These are phyloP conservation scores for Chaetomiaceae sp. DNA, from an alignment of 2,329 filamentous ascomycete species.

Conservation along the genomic window DNA sequence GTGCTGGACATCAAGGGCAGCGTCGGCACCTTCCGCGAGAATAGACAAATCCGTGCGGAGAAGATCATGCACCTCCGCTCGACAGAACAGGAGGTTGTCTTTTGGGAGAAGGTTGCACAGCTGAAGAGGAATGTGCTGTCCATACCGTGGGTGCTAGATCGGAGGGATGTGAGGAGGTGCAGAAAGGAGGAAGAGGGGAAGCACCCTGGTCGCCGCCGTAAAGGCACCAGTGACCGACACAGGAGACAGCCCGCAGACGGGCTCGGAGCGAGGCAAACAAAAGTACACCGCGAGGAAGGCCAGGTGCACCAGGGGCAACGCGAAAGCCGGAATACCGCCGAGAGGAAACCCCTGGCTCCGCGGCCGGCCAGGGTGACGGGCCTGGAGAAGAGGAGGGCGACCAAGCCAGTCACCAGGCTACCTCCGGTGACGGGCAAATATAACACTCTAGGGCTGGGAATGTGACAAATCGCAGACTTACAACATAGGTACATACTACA, in stretches of 20 bases:
- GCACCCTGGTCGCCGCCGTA: constrained; percentile 12
- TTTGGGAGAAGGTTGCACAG: constrained; percentile 50
- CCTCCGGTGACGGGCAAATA: constrained; percentile 26
- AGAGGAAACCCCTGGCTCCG: background rate
- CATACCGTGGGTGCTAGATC: constrained; percentile 49
- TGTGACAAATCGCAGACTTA: constrained; percentile 1
- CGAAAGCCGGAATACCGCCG: no score
- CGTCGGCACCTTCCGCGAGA: constrained; percentile 41
- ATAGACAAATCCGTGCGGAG: constrained; percentile 47
- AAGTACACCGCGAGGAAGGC: background rate
- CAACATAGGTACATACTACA: background rate
- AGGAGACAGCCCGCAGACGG: constrained; percentile 10
- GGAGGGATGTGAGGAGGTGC: constrained; percentile 44
- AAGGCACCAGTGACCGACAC: constrained; percentile 2
- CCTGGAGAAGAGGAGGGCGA: constrained; percentile 17
- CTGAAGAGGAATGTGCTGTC: constrained; percentile 47
- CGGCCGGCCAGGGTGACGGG: constrained; percentile 11
- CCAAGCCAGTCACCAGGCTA: constrained; percentile 17
- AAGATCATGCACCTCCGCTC: constrained; percentile 43
- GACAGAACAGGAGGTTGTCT: constrained; percentile 51
- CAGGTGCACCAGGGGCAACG: no score
- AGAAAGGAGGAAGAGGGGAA: constrained; percentile 39
- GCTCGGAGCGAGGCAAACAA: background rate
- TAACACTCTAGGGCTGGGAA: constrained; percentile 31
- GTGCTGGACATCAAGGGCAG: constrained; percentile 54